A percentile compares a stretch with the other conserved stretches of the same genome.
Evolutionary conservation across 2,329 filamentous ascomycete genomes (phyloP).

Genomic region (Fusarium mangiferae): DNA sequence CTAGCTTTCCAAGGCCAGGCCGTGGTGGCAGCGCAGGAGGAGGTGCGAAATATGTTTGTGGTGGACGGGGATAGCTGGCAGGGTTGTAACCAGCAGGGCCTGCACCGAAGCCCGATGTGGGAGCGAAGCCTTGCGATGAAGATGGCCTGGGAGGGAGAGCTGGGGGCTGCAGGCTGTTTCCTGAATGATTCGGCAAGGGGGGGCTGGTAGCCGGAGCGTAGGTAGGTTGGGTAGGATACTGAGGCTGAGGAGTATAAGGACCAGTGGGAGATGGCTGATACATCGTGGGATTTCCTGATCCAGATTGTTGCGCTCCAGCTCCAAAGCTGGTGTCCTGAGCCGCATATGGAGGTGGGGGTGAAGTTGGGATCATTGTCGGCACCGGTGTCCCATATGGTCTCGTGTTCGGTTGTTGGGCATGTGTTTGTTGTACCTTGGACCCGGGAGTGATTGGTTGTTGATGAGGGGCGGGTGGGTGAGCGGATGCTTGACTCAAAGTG

Average conservation of each 20-base stretch:
- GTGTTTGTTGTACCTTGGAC: slow-evolving; percentile 13
- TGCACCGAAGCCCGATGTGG: slow-evolving; percentile 32
- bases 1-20: slow-evolving; percentile 32
- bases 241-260: slow-evolving; percentile 32
- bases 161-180: slow-evolving; percentile 34
- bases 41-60: slow-evolving; percentile 47
- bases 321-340: slow-evolving; percentile 17
- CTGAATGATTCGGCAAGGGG: slow-evolving; percentile 13
- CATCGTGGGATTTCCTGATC: slow-evolving; percentile 16
- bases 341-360: slow-evolving; percentile 41
- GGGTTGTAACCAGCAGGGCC: slow-evolving; percentile 39
- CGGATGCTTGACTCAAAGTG: neutral
- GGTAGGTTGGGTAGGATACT: slow-evolving; percentile 38
- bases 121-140: slow-evolving; percentile 31
- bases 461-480: slow-evolving; percentile 4
- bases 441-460: slow-evolving; percentile 16
- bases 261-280: slow-evolving; percentile 26
- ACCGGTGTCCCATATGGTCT: slow-evolving; percentile 5
- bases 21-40: slow-evolving; percentile 36
- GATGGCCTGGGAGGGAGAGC: slow-evolving; percentile 45
- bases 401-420: slow-evolving; percentile 16
- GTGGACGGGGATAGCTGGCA: slow-evolving; percentile 46
- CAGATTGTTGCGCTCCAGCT: slow-evolving; percentile 24
- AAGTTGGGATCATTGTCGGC: slow-evolving; percentile 20
- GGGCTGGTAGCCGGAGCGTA: slow-evolving; percentile 26